Conservation (phyloP, 2,329 filamentous ascomycete species). For the Monilinia vaccinii-corymbosi region DNA sequence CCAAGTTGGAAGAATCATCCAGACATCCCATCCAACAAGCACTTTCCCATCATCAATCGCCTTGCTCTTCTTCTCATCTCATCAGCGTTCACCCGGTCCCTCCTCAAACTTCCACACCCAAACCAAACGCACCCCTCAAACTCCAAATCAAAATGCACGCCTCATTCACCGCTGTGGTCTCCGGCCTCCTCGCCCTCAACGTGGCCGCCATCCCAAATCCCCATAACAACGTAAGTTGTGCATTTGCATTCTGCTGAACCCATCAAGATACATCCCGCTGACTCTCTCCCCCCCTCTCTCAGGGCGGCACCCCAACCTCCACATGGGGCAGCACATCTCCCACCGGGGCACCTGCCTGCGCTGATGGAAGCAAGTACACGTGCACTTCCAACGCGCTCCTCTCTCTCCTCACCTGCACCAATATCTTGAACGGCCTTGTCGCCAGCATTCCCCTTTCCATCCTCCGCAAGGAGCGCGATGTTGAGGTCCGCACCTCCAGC, state of each 20-base stretch:
- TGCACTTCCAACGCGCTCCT: neutral
- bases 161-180: neutral
- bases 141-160: conserved; percentile 1
- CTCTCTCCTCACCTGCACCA: neutral
- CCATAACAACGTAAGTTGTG: neutral
- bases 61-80: neutral
- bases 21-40: neutral
- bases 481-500: neutral
- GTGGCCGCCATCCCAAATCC: neutral
- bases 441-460: neutral
- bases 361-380: neutral
- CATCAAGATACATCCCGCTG: neutral
- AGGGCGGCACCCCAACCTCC: neutral
- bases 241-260: neutral
- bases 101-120: neutral
- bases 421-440: neutral
- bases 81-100: neutral
- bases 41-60: neutral
- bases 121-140: neutral
- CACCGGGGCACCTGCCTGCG: neutral
- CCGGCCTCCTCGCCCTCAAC: neutral
- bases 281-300: neutral
- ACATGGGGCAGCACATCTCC: neutral
- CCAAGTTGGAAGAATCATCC: neutral
- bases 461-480: neutral